Base-by-base conservation (phyloP, 1,284 basidiomycete species). In the Amylostereum areolatum region DNA sequence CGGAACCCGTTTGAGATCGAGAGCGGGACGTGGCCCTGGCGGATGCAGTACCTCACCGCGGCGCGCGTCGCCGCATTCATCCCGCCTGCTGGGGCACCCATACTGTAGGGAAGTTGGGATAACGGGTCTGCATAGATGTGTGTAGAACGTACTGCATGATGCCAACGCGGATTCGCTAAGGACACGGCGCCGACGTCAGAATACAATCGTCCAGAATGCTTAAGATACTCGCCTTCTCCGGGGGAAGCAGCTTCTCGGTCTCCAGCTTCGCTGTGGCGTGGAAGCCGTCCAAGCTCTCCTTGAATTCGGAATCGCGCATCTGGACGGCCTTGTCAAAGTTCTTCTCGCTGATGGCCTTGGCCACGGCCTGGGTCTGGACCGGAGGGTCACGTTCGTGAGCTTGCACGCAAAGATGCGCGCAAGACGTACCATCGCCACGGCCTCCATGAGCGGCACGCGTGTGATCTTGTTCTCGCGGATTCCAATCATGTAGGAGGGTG, bases 61-160 rank as follows among this genome's bases (percentile, higher is more conserved):
- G 95, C 87, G 42, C 96, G 86, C 0, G 94, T 97, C 0, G 96
- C 96, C 1, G 95, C 95, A 64, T 99, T 98, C 92, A 99, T 98
- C 9, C 97, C 96, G 50, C 96, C 95, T 3, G 96, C 95, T 3
- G 97, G 96, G 1, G 97, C 97, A 53, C 96, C 96, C 61, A 96
- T 85, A 62, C 91, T 95, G 49, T 41, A 48, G 24, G 10, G 31
- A 49, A 47, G 40, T 33, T 45, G n/a, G 36, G 41, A 34, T 29
- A 27, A 24, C 6, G 32, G 1, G 28, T 36, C n/a, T 39, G 33
- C 39, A 3, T 37, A 34, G 33, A 45, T 28, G 48, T 2, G 28
- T 7, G 25, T 5, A 5, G 3, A 30, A 70, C 89, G 71, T 69
- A 93, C 92, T 97, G 93, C 70, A 97, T 87, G 62, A 98, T 92